phyloP scores from a whole-genome alignment of 495 filamentous ascomycete genomes.

The Daldinia childiae region DNA sequence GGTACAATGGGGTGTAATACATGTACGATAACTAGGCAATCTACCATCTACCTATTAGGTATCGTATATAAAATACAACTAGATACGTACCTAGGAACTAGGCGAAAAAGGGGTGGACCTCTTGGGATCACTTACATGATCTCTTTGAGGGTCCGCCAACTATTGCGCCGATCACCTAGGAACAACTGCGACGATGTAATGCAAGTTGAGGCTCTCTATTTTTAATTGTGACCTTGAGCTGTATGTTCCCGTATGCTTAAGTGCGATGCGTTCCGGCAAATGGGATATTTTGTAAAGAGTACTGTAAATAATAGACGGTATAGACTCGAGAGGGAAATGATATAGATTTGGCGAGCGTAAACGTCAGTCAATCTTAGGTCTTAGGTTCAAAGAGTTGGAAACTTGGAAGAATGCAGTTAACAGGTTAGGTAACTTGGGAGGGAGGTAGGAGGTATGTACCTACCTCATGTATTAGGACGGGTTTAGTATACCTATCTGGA shows the following conservation, averaged over 20 bases:
- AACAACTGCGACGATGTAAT: slow-evolving; percentile 38
- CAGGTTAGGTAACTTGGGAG: neutral
- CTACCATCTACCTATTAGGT: slow-evolving; percentile 14
- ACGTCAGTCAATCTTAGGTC: slow-evolving; percentile 21
- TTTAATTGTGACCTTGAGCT: slow-evolving; percentile 13
- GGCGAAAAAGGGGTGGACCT: slow-evolving; percentile 21
- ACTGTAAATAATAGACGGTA: neutral
- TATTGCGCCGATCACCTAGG: slow-evolving; percentile 38
- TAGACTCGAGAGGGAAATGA: slow-evolving; percentile 12
- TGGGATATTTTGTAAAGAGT: neutral
- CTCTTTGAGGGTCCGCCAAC: slow-evolving; percentile 20
- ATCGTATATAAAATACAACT: neutral
- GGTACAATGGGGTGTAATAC: neutral
- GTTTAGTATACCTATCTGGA: neutral
- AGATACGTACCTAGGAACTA: neutral
- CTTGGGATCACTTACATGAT: slow-evolving; percentile 37
- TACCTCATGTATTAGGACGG: too few species aligned
- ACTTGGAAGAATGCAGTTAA: slow-evolving; percentile 1
- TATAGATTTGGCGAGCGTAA: slow-evolving; percentile 21
- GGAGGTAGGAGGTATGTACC: too few species aligned
- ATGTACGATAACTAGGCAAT: slow-evolving; percentile 17
- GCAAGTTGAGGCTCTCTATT: slow-evolving; percentile 35
- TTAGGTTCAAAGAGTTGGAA: neutral
- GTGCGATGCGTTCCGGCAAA: slow-evolving; percentile 13
- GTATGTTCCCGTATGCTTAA: slow-evolving; percentile 2